Conservation (phyloP, 2,329 filamentous ascomycete genomes). For the Aspergillus piperis region DNA sequence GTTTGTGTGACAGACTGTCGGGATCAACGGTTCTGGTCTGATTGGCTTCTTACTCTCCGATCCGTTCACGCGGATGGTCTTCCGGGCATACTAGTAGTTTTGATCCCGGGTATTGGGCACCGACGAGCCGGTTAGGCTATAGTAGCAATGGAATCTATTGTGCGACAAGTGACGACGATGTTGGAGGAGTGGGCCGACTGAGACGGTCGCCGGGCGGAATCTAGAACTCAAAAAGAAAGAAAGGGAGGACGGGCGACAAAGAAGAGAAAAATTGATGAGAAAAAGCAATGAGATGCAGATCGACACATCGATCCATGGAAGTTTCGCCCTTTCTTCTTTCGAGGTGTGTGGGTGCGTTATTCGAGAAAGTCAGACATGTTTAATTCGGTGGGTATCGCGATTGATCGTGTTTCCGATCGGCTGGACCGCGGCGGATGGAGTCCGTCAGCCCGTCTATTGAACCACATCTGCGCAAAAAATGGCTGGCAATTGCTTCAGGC, state of each 20-base stretch:
- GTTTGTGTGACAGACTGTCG: conserved; percentile 9
- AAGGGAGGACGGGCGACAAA: background rate
- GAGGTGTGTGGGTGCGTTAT: background rate
- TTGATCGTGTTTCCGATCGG: conserved; percentile 8
- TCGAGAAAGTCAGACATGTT: background rate
- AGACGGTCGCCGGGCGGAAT: background rate
- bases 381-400: background rate
- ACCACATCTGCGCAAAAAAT: conserved; percentile 1
- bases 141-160: background rate
- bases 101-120: conserved; percentile 10
- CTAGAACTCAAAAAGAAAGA: background rate
- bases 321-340: background rate
- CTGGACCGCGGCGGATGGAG: conserved; percentile 5
- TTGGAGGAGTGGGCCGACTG: background rate
- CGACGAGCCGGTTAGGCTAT: conserved; percentile 10
- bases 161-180: conserved; percentile 2
- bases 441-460: conserved; percentile 2
- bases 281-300: background rate
- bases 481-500: conserved; percentile 7
- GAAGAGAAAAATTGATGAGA: background rate
- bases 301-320: conserved; percentile 1
- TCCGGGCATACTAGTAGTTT: conserved; percentile 5
- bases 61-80: conserved; percentile 10
- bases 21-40: conserved; percentile 11
- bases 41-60: conserved; percentile 11